Percentiles rank a stretch among this genome's conserved stretches.
Evolutionary conservation across 345 rosid species (phyloP).

Genomic region (Populus pruinosa): DNA sequence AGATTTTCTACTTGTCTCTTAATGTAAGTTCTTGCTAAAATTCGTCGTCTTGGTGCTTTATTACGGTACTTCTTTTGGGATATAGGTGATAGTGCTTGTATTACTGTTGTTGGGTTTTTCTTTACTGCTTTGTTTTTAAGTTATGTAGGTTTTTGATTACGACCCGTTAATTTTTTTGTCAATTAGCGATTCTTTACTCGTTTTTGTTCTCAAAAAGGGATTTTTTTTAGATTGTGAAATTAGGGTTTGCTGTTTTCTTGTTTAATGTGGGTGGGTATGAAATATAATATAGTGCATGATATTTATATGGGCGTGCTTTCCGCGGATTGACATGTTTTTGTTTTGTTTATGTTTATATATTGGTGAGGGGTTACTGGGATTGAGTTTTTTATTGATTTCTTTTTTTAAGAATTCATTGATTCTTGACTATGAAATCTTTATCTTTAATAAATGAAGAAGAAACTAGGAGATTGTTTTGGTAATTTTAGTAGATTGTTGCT

Average conservation of each 20-base stretch:
- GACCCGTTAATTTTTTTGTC: background rate
- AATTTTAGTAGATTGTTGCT: background rate
- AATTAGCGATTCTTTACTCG: background rate
- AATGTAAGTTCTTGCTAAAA: background rate
- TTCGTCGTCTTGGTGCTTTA: background rate
- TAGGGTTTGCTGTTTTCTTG: constrained; percentile 6
- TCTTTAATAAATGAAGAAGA: background rate
- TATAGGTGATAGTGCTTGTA: background rate
- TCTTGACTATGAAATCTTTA: background rate
- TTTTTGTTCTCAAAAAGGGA: background rate
- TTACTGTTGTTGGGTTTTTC: background rate
- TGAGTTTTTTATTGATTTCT: too few species aligned
- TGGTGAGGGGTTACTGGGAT: background rate
- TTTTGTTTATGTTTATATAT: background rate
- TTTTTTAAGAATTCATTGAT: background rate
- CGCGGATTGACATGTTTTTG: background rate
- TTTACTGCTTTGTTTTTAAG: background rate
- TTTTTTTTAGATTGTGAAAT: background rate
- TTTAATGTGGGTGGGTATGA: background rate
- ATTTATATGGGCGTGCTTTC: background rate
- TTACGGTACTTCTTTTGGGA: background rate
- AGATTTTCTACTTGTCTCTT: background rate
- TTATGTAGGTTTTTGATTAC: background rate
- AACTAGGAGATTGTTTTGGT: background rate
- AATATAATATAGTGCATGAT: background rate